Evolutionary conservation across 2,329 filamentous ascomycete genomes (phyloP).

Genomic region (Tolypocladium amazonense): DNA sequence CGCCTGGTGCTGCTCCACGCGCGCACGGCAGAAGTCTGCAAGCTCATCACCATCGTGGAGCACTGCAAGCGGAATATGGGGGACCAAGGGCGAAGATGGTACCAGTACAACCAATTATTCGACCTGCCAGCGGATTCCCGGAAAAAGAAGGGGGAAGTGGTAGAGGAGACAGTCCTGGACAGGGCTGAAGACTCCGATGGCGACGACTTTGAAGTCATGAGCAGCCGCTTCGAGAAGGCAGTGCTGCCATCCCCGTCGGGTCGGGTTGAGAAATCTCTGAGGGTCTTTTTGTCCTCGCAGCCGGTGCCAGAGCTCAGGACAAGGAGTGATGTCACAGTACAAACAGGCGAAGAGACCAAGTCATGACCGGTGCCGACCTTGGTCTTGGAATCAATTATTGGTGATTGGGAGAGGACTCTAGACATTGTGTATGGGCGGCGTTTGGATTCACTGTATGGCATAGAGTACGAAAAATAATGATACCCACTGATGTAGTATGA

Average conservation of each 20-base stretch:
- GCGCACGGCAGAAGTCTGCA: constrained; percentile 41
- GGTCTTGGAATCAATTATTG: neutral
- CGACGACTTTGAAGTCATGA: constrained; percentile 46
- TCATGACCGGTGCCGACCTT: constrained; percentile 1
- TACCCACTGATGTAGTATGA: neutral
- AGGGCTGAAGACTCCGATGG: constrained; percentile 18
- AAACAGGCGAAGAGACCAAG: constrained; percentile 27
- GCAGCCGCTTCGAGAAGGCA: constrained; percentile 44
- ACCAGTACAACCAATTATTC: constrained; percentile 47
- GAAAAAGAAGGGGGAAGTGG: constrained; percentile 17
- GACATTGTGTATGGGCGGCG: neutral
- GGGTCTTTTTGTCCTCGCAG: constrained; percentile 45
- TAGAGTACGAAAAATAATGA: neutral
- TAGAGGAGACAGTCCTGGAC: constrained; percentile 33
- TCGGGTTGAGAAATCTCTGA: constrained; percentile 42
- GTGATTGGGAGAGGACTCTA: neutral
- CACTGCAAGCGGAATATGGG: constrained; percentile 48
- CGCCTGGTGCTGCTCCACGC: constrained; percentile 39
- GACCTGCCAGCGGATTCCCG: constrained; percentile 26
- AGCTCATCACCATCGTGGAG: constrained; percentile 59
- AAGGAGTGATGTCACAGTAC: constrained; percentile 34
- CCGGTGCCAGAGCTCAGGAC: constrained; percentile 45
- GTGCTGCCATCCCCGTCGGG: constrained; percentile 33
- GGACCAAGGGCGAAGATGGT: constrained; percentile 36
- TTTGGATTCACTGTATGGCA: neutral